A percentile compares a stretch with the other conserved stretches of the same genome.
These are phyloP conservation scores for Fragilaria crotonensis DNA, from an alignment of 108 stramenopile genomes.

Conservation along the genomic window DNA sequence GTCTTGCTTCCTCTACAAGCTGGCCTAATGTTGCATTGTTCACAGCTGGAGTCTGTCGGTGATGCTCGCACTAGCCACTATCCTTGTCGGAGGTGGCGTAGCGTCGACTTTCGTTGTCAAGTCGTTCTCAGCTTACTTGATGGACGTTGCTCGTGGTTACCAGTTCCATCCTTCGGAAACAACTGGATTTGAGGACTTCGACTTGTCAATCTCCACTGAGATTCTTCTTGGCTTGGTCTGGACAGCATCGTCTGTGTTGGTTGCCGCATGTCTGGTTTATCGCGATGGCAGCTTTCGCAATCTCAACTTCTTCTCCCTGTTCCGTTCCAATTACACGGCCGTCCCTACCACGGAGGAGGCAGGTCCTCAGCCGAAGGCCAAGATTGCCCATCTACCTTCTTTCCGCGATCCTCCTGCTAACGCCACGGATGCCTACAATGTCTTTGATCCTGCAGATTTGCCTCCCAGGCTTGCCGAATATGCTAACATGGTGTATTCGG, in stretches of 20 bases:
- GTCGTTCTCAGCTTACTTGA: slow-evolving; percentile 18
- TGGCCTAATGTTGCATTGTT: not conserved
- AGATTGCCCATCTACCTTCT: slow-evolving; percentile 9
- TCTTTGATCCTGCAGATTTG: slow-evolving; percentile 87
- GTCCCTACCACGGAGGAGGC: not conserved
- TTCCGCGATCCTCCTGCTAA: slow-evolving; percentile 25
- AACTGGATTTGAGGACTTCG: not conserved
- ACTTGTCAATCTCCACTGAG: slow-evolving; percentile 5
- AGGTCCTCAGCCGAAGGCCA: not conserved
- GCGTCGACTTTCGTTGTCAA: slow-evolving; percentile 37
- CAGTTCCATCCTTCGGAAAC: slow-evolving; percentile 20
- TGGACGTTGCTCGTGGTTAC: slow-evolving; percentile 40
- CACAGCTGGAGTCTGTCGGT: not conserved
- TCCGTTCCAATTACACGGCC: not conserved
- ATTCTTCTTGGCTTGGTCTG: slow-evolving; percentile 37
- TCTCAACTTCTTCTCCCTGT: not conserved
- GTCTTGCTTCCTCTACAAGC: not conserved
- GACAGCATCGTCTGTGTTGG: slow-evolving; percentile 44
- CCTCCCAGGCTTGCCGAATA: slow-evolving; percentile 87
- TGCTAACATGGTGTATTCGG: slow-evolving; percentile 89
- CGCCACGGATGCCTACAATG: slow-evolving; percentile 60
- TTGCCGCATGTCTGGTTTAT: slow-evolving; percentile 44
- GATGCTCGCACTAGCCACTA: slow-evolving; percentile 41
- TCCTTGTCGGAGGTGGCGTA: slow-evolving; percentile 53
- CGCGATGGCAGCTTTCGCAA: slow-evolving; percentile 34